Evolutionary conservation across 2,329 filamentous ascomycete genomes (phyloP), one percentile per base, ranked within the genome.

Genomic region (Herpotrichia juniperi): DNA sequence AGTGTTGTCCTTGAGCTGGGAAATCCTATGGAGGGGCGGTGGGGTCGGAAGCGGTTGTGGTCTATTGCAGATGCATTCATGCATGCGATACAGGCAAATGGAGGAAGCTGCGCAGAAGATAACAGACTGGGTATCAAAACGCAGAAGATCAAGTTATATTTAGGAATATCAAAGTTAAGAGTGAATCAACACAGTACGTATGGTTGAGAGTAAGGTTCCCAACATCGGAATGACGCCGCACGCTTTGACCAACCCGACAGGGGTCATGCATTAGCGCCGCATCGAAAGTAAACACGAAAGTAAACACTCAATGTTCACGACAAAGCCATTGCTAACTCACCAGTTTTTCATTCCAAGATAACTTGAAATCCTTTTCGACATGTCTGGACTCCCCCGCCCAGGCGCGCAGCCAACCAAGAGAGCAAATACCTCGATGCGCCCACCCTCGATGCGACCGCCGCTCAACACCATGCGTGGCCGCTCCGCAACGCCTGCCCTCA

Each of bases 301-400:
- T 48, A 52, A 59, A 48, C 51, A 31, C 47, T 42, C n/a, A n/a
- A n/a, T 54, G 54, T 56, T 62, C 60, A 63, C 52, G 46, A 54
- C 21, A 22, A 22, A 34, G 16, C 17, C 57, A 61, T 63, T 53
- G 54, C 50, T 53, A 58, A 45, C 46, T 56, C 53, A 54, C 25
- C 60, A 58, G 56, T 49, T 62, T 54, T 48, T 54, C 43, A 50
- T 48, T 59, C 56, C 24, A 54, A 47, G 55, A 48, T 56, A 54
- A 59, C 42, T 53, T 51, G 56, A 30, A 51, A 4, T 21, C 37
- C 19, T 14, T 43, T 28, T 54, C 32, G 54, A 37, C 47, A 86
- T 86, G 83, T 80, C 80, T 70, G 81, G 80, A 70, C 74, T 81
- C 55, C 77, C 79, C 59, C 77, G 83, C 69, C 77, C 81, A 71